These are phyloP conservation scores for Leccinum pellstonianum DNA, from an alignment of 768 basidiomycete species.

Conservation along the genomic window DNA sequence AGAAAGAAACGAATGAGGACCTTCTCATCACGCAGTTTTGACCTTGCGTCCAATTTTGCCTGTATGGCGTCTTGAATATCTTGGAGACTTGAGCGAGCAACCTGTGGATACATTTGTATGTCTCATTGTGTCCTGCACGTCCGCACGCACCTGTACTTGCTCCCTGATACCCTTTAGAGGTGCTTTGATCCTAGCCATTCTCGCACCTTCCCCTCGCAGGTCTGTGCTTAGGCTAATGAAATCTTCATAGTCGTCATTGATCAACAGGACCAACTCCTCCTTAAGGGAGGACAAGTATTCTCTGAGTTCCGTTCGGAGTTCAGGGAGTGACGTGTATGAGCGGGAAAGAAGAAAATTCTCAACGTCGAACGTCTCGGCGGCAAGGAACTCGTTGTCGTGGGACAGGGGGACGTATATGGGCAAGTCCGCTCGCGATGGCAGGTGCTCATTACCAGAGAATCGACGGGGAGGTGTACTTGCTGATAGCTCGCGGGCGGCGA, in stretches of 20 bases:
- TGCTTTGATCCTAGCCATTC: slow-evolving; percentile 62
- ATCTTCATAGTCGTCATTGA: slow-evolving; percentile 97
- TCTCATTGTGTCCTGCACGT: background rate
- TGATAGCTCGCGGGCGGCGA: slow-evolving; percentile 51
- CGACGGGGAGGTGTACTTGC: slow-evolving; percentile 12
- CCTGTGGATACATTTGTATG: slow-evolving; percentile 30
- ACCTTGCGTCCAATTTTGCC: slow-evolving; percentile 71
- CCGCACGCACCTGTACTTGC: slow-evolving; percentile 63
- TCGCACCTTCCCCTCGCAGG: slow-evolving; percentile 76
- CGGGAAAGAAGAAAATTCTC: slow-evolving; percentile 89
- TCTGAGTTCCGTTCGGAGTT: slow-evolving; percentile 83
- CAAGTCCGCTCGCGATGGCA: slow-evolving; percentile 42
- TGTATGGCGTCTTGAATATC: slow-evolving; percentile 72
- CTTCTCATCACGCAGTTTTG: slow-evolving; percentile 83
- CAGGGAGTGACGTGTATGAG: slow-evolving; percentile 79
- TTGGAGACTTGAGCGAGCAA: slow-evolving; percentile 61
- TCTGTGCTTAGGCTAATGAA: slow-evolving; percentile 97
- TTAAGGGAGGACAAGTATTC: slow-evolving; percentile 82
- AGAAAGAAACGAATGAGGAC: slow-evolving; percentile 29
- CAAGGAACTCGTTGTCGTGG: slow-evolving; percentile 74
- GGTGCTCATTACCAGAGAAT: slow-evolving; percentile 10
- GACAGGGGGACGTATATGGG: slow-evolving; percentile 72
- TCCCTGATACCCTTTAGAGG: slow-evolving; percentile 64
- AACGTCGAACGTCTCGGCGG: slow-evolving; percentile 67
- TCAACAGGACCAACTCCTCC: slow-evolving; percentile 91